These are phyloP conservation scores for Albizia julibrissin DNA, from an alignment of 306 rosid species.

Conservation along the genomic window DNA sequence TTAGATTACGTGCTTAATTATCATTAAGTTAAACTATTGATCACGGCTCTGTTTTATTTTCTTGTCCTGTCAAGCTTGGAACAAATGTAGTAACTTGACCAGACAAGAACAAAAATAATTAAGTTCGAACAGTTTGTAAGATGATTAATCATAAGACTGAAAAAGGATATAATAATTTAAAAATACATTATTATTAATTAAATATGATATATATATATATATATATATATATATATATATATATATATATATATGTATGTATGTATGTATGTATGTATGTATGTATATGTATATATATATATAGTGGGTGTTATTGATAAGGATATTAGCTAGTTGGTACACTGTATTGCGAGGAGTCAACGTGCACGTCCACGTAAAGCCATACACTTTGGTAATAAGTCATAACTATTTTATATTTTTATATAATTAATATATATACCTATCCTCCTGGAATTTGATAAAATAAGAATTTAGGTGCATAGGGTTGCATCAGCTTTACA, in stretches of 20 bases:
- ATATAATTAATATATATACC: too few species aligned
- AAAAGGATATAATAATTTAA: too few species aligned
- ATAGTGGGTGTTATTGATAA: not conserved
- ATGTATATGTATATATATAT: too few species aligned
- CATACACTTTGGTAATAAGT: not conserved
- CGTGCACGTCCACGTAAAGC: not conserved
- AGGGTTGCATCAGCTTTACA: not conserved
- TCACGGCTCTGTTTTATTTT: not conserved
- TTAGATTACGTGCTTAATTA: not conserved
- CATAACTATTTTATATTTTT: not conserved
- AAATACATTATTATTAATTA: too few species aligned
- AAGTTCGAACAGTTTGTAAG: not conserved
- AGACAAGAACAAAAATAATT: not conserved
- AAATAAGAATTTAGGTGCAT: not conserved
- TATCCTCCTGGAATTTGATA: not conserved
- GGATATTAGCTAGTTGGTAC: not conserved
- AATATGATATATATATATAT: too few species aligned
- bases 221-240: too few species aligned
- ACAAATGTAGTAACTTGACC: not conserved
- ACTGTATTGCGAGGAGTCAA: not conserved
- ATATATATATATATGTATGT: too few species aligned
- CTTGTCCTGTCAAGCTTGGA: not conserved
- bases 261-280: too few species aligned
- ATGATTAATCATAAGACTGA: not conserved
- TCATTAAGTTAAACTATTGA: not conserved